Evolutionary conservation across 805 yeast genomes (phyloP), one percentile per base, ranked within the genome.

Genomic region (Monosporozyma servazzii): DNA sequence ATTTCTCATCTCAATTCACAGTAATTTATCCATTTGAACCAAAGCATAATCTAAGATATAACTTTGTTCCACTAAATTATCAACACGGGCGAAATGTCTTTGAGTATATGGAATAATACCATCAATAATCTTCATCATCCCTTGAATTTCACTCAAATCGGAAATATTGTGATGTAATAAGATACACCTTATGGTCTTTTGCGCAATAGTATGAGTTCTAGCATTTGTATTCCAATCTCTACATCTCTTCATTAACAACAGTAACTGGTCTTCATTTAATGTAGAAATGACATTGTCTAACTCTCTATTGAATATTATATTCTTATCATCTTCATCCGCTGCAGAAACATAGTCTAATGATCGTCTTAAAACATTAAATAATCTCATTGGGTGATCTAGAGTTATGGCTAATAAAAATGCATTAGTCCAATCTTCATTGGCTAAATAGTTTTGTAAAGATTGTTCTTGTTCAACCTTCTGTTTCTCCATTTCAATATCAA

Each of bases 221-320:
- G 87, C 85, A 66, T 88, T 91, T 45, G 95, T 84, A 66, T 93
- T 93, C 99, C 99, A 93, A 64, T 88, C 96, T 59, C 97, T 79
- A 20, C 90, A 75, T 60, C 95, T 82, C 61, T 79, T 79, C 66
- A 93, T 77, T 23, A 93, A 66, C 11, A 72, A 63, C 42, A 76
- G 58, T 23, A 90, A 67, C 60, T 85, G 86, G 1, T 80, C 84
- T 33, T 78, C 71, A 25, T 72, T 77, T 51, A 93, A 74, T 11
- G 68, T 65, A 4, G 76, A 71, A 42, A 93, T 77, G 10, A 84
- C 78, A 15, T 72, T 64, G 59, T 89, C 96, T 45, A 93, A 76
- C 45, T 76, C 80, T 41, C 63, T 62, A 52, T 73, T 73, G 43
- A 66, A 59, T 1, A 70, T 57, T 30, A 58, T 44, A 23, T 45